Evolutionary conservation across 495 filamentous ascomycete species (phyloP).

Genomic region (Usnea hakonensis): DNA sequence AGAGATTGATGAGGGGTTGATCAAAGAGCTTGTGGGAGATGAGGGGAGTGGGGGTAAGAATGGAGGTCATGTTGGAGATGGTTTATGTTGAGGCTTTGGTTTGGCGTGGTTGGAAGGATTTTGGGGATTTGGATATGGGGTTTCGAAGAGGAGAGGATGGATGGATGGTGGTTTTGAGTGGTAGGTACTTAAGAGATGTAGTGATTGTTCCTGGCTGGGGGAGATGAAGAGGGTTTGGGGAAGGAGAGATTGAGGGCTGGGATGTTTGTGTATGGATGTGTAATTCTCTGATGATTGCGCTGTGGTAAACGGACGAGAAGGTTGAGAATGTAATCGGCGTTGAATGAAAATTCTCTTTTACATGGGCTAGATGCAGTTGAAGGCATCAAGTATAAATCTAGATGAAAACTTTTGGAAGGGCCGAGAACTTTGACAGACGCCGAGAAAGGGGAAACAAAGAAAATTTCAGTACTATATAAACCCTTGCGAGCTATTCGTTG

Average conservation of each 20-base stretch:
- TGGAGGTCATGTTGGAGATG: not conserved
- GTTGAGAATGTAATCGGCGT: not conserved
- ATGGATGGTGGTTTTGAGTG: not conserved
- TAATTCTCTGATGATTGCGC: not conserved
- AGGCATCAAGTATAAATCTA: not conserved
- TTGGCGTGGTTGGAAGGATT: not conserved
- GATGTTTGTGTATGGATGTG: not conserved
- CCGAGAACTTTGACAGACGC: not conserved
- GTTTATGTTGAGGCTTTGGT: not conserved
- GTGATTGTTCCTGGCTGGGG: not conserved
- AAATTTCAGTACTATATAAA: not conserved
- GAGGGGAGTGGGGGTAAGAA: not conserved
- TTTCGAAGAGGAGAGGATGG: not conserved
- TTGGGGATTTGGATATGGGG: not conserved
- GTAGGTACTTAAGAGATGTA: not conserved
- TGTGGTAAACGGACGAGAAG: not conserved
- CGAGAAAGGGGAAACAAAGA: not conserved
- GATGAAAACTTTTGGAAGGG: not conserved
- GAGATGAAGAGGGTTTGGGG: not conserved
- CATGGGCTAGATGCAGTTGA: not conserved
- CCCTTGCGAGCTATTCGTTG: not conserved
- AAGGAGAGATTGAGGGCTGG: not conserved
- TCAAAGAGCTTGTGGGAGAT: not conserved
- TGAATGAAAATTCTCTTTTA: no score
- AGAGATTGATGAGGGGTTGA: not conserved